phyloP scores from a whole-genome alignment of 1,139 yeast species.

The Lodderomyces metapsilosis region DNA sequence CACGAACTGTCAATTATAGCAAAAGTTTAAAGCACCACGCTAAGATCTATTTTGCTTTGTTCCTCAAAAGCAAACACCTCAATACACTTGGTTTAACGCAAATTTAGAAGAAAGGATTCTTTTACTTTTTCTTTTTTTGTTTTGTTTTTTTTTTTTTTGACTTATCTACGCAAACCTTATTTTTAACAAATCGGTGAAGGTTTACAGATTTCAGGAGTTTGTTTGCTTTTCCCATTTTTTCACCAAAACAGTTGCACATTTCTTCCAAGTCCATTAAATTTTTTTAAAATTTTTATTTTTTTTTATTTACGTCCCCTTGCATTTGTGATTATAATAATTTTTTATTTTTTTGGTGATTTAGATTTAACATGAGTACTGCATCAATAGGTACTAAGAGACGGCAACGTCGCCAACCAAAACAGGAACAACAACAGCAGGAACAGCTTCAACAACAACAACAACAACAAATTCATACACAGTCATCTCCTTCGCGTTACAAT shows the following conservation, averaged over 20 bases:
- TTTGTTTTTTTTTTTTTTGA: background rate
- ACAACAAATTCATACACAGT: background rate
- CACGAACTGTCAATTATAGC: background rate
- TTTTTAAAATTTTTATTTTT: background rate
- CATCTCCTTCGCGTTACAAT: slow-evolving; percentile 2
- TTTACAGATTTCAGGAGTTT: background rate
- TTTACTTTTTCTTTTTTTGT: background rate
- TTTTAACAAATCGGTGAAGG: background rate
- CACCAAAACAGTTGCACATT: slow-evolving; percentile 6
- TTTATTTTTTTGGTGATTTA: background rate
- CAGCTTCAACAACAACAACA: slow-evolving; percentile 5
- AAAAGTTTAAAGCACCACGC: background rate
- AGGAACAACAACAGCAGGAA: background rate
- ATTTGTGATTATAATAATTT: background rate
- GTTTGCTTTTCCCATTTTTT: background rate
- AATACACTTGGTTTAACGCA: no score
- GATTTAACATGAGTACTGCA: slow-evolving; percentile 1
- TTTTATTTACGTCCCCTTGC: background rate
- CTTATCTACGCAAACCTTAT: no score
- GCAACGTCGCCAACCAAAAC: slow-evolving; percentile 1
- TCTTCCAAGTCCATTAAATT: no score
- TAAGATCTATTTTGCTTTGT: background rate
- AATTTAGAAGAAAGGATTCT: background rate
- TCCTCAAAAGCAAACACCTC: background rate
- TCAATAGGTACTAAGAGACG: slow-evolving; percentile 1